Evolutionary conservation across 208 protist species (phyloP).

Genomic region (Acanthamoeba castellanii): DNA sequence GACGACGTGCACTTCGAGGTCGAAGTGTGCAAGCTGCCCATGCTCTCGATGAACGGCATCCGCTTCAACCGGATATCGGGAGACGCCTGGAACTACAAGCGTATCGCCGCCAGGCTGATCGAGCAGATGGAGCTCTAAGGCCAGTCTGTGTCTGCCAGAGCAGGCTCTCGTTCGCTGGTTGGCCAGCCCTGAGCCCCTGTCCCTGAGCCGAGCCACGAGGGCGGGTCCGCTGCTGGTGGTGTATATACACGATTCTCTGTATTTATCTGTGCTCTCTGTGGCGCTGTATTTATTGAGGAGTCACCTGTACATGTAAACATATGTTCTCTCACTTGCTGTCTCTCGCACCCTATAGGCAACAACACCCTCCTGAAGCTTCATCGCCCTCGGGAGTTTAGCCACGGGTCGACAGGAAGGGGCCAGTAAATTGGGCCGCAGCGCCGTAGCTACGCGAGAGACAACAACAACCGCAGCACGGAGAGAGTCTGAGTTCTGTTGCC

Average conservation of each 20-base stretch:
- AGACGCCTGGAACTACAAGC: slow-evolving; percentile 83
- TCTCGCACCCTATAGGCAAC: too few relatives aligned
- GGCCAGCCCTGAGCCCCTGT: too few relatives aligned
- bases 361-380: too few relatives aligned
- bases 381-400: too few relatives aligned
- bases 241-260: background rate
- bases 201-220: too few relatives aligned
- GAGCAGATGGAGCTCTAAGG: slow-evolving; percentile 59
- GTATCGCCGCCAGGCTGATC: slow-evolving; percentile 23
- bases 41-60: slow-evolving; percentile 83
- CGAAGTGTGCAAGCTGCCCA: slow-evolving; percentile 85
- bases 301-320: background rate
- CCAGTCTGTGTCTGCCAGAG: background rate
- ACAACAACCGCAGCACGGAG: too few relatives aligned
- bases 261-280: background rate
- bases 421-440: too few relatives aligned
- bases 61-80: slow-evolving; percentile 86
- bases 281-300: slow-evolving; percentile 1
- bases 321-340: background rate
- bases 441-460: too few relatives aligned
- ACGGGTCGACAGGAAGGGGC: too few relatives aligned
- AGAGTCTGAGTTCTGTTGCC: background rate
- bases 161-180: background rate
- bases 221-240: too few relatives aligned
- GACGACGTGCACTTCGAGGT: slow-evolving; percentile 75